Evolutionary conservation across 192 early-diverging fungal species (phyloP).

Genomic region (Entomortierella lignicola): DNA sequence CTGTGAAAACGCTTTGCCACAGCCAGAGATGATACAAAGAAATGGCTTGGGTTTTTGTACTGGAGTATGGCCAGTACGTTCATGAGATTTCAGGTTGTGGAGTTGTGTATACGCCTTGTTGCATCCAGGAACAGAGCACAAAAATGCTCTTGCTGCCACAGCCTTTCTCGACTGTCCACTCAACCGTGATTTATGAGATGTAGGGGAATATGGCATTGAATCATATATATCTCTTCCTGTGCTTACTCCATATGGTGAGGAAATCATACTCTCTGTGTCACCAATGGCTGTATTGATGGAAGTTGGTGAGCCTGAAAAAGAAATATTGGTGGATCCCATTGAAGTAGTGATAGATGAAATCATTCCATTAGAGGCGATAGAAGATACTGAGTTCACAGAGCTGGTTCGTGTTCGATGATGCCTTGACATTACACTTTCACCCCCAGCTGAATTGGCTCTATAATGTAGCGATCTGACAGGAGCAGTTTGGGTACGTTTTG

Average conservation of each 20-base stretch:
- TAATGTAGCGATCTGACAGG: neutral
- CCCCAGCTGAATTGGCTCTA: neutral
- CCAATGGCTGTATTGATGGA: neutral
- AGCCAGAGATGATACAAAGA: slow-evolving; percentile 70
- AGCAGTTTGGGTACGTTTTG: slow-evolving; percentile 10
- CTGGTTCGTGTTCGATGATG: slow-evolving; percentile 33
- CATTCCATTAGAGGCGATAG: slow-evolving; percentile 24
- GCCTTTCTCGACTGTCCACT: slow-evolving; percentile 48
- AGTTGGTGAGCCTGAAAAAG: slow-evolving; percentile 4
- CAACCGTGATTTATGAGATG: slow-evolving; percentile 8
- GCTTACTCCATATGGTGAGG: neutral
- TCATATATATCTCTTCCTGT: neutral
- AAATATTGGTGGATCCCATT: slow-evolving; percentile 22
- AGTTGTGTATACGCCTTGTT: slow-evolving; percentile 56
- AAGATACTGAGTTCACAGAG: slow-evolving; percentile 33
- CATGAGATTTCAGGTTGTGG: slow-evolving; percentile 58
- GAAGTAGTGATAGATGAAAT: slow-evolving; percentile 23
- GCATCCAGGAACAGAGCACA: slow-evolving; percentile 50
- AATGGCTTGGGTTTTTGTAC: slow-evolving; percentile 70
- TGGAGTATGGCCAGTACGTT: slow-evolving; percentile 71
- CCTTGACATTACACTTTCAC: neutral
- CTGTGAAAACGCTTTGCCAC: slow-evolving; percentile 77
- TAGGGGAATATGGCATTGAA: neutral
- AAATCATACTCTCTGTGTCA: neutral
- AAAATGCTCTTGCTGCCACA: slow-evolving; percentile 66